Evolutionary conservation across 352 stramenopile genomes (phyloP), one percentile per base, ranked within the genome.

Genomic region (Phytophthora pisi): DNA sequence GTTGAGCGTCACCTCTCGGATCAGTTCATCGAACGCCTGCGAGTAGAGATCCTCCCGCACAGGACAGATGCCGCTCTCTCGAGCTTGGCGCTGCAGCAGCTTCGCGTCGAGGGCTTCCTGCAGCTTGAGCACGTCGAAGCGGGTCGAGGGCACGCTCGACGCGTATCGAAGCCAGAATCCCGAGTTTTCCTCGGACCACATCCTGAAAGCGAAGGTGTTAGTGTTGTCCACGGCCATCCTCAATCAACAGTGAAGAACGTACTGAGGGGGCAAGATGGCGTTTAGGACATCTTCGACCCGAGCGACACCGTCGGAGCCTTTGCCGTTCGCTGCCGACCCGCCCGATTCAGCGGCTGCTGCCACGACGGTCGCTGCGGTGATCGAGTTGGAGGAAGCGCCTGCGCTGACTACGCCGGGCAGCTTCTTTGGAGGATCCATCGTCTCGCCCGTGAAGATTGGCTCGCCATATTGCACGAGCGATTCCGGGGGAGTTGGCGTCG

Each of bases 31-130:
- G 62, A 98, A 98, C 60, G 79, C 86, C 74, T 98, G 95, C 5
- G 66, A 72, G 71, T 98, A 98, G 28, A 98, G 83, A 68, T 98
- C 91, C 70, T 98, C 95, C 36, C 95, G 86, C 59, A 98, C 93
- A 57, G 91, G 82, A 68, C 95, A 98, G 28, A 98, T 97, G 47
- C 93, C 95, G 50, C 73, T 96, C 57, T 98, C 93, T 24, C 93
- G 81, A 28, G 93, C 96, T 76, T 98, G 93, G 20, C 95, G 79
- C 68, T 97, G 83, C 49, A 92, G 72, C 43, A 98, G 78, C 50
- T 93, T 93, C 47, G 78, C 80, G 68, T 98, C 96, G 70, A 98
- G 88, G 53, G 85, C 74, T 68, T 94, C 88, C 57, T 95, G 85
- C n/a, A 98, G 77, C 52, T 91, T 91, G 60, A 98, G 91, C 55